Base-by-base conservation (phyloP, 345 rosid genomes). In the Noccaea bulbosa region DNA sequence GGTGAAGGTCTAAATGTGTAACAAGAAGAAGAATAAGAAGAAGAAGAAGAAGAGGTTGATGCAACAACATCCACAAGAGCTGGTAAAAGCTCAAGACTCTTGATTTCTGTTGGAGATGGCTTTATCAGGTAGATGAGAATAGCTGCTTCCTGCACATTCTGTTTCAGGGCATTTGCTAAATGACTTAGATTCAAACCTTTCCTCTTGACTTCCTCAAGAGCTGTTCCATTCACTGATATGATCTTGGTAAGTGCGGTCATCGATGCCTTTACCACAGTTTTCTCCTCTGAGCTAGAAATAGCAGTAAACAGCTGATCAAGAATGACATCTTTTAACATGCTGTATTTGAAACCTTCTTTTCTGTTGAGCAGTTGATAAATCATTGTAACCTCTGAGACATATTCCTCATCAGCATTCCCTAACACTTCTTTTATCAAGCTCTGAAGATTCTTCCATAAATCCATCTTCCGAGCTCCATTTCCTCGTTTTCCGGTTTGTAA, bases 91-190 rank as follows among this genome's bases (percentile, higher is more conserved):
- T 90, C 98, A 61, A 88, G 77, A 66, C 89, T 81, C 80, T 78
- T 90, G 50, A 93, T 93, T 68, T 93, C 97, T 7, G 71, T 69
- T 37, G 96, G 97, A 72, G 97, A 81, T 52, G 98, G 96, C 66
- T 90, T 83, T 76, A 87, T 85, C 62, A 90, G 45, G 73, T 90
- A 85, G 40, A 93, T 88, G 41, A 93, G 86, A 15, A 72, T 77
- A 62, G 94, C 92, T 60, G 97, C 96, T 71, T 93, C 96, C 17
- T 86, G 89, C 60, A 93, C 92, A 27, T 93, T 91, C 54, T 71
- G 75, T 48, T 93, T 86, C 46, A 91, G 72, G 7, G 97, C 93
- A 49, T 78, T 81, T 40, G 93, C 96, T 52, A 93, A 75, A 69
- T 87, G 87, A 24, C 77, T 71, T 65, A 88, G 51, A 47, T 73